These are phyloP conservation scores for Stachybotrys chartarum DNA, from an alignment of 2,329 filamentous ascomycete species.

Conservation along the genomic window DNA sequence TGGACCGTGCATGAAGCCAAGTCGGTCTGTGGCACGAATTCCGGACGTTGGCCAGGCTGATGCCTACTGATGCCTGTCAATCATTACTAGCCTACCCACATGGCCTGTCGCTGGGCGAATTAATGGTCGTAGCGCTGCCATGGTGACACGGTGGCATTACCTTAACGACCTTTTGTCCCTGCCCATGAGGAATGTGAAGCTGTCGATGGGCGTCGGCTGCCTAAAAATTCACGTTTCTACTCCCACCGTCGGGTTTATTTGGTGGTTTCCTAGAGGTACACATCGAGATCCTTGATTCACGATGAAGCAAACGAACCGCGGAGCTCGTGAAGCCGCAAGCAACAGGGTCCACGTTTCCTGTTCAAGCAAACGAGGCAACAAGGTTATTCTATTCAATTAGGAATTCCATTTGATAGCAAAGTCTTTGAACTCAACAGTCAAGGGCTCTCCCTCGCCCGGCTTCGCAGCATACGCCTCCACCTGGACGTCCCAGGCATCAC, in stretches of 20 bases:
- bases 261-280: neutral
- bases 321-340: neutral
- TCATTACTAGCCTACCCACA: too few relatives aligned
- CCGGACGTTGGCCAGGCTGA: too few relatives aligned
- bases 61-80: too few relatives aligned
- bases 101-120: too few relatives aligned
- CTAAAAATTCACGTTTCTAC: neutral
- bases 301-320: neutral
- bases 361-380: neutral
- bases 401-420: conserved; percentile 39
- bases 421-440: conserved; percentile 17
- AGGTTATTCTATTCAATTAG: neutral
- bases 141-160: too few relatives aligned
- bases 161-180: too few relatives aligned
- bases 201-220: too few relatives aligned
- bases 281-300: neutral
- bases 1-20: too few relatives aligned
- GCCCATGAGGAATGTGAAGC: neutral
- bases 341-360: neutral
- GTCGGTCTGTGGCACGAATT: too few relatives aligned
- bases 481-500: conserved; percentile 1
- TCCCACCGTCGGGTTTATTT: neutral
- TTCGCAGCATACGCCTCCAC: conserved; percentile 3
- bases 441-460: neutral
- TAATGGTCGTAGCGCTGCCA: too few relatives aligned